A percentile compares a stretch with the other conserved stretches of the same genome.
Conservation (phyloP, 2,329 filamentous ascomycete species). For the Ceratocystis albifundus region DNA sequence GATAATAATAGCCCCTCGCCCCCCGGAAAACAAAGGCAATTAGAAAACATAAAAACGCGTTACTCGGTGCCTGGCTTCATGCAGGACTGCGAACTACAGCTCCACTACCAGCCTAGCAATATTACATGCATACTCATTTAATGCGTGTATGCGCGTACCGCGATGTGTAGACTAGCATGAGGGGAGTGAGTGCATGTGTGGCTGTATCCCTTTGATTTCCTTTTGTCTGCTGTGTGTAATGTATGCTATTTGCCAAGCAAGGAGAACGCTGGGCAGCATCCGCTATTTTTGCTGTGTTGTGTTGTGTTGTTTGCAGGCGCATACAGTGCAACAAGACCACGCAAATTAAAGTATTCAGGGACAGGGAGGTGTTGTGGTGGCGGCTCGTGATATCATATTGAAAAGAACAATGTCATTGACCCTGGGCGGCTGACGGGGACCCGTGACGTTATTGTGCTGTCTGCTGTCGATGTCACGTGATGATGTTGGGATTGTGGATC, state of each 20-base stretch:
- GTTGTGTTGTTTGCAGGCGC: not conserved
- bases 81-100: constrained; percentile 3
- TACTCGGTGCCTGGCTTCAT: not conserved
- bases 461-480: not conserved
- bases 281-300: no score
- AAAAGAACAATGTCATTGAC: no score
- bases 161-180: not conserved
- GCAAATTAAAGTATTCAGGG: no score
- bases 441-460: not conserved
- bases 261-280: not conserved
- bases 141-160: not conserved
- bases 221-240: not conserved
- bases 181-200: not conserved
- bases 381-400: no score
- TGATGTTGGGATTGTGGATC: not conserved
- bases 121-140: not conserved
- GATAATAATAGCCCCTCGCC: no score
- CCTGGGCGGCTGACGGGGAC: no score
- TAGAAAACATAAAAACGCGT: not conserved
- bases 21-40: no score
- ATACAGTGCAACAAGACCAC: no score
- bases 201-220: constrained; percentile 6
- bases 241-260: not conserved
- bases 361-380: not conserved
- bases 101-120: not conserved